These are phyloP conservation scores for Hyphodiscus hymeniophilus DNA, from an alignment of 495 filamentous ascomycete species.

Conservation along the genomic window DNA sequence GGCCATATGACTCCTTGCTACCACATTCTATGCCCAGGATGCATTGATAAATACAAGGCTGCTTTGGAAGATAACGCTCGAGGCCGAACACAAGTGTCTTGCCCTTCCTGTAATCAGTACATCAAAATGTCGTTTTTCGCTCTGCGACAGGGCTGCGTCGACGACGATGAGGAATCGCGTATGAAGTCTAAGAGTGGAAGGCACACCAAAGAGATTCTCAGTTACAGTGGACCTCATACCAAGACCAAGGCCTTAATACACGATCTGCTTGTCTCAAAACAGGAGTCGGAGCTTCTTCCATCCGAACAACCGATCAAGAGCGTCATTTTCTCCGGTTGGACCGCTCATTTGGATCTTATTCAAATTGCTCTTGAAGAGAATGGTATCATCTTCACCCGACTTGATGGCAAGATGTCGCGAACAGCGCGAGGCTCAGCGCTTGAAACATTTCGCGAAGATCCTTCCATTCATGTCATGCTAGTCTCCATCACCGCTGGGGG, in stretches of 20 bases:
- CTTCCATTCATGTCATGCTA: conserved; percentile 66
- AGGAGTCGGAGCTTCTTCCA: conserved; percentile 48
- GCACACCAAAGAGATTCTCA: conserved; percentile 46
- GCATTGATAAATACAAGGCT: conserved; percentile 47
- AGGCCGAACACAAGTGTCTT: conserved; percentile 36
- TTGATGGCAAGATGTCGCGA: conserved; percentile 83
- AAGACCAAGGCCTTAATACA: conserved; percentile 76
- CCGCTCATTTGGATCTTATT: conserved; percentile 87
- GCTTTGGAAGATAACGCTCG: conserved; percentile 29
- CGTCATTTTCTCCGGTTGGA: conserved; percentile 93
- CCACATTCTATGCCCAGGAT: conserved; percentile 70
- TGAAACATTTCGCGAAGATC: conserved; percentile 65
- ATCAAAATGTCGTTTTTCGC: conserved; percentile 52
- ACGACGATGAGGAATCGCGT: conserved; percentile 46
- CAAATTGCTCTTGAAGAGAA: conserved; percentile 68
- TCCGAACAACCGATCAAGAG: conserved; percentile 68
- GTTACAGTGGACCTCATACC: conserved; percentile 79
- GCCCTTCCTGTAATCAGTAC: conserved; percentile 55
- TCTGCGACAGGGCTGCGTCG: conserved; percentile 56
- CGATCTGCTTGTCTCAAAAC: conserved; percentile 50
- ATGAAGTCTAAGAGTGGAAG: conserved; percentile 37
- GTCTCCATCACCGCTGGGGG: conserved; percentile 91
- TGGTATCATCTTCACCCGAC: conserved; percentile 61
- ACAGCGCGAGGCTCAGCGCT: conserved; percentile 62
- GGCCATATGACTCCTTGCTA: conserved; percentile 77